A percentile compares a stretch with the other conserved stretches of the same genome.
Evolutionary conservation across 2,329 filamentous ascomycete genomes (phyloP).

Genomic region (Fusarium globosum): DNA sequence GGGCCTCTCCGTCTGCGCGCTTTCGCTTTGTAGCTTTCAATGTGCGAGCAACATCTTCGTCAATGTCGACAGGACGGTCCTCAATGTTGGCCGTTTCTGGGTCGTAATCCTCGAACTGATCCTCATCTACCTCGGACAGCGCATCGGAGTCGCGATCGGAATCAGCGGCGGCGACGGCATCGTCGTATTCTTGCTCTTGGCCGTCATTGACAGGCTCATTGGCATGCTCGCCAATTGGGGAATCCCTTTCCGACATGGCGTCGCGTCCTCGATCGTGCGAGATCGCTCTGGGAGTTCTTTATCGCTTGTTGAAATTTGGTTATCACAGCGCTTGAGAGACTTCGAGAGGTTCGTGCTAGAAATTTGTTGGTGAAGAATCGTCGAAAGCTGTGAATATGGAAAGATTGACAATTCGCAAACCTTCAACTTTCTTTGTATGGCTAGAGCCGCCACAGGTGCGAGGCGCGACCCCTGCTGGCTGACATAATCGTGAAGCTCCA

Average conservation of each 20-base stretch:
- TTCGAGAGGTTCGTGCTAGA: too few species aligned
- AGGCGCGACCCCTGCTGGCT: conserved; percentile 40
- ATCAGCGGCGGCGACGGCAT: conserved; percentile 50
- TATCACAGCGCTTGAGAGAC: neutral
- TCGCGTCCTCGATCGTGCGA: conserved; percentile 25
- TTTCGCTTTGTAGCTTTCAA: conserved; percentile 74
- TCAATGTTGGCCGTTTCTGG: conserved; percentile 71
- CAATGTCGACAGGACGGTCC: conserved; percentile 73
- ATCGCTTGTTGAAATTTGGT: neutral
- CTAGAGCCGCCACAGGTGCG: conserved; percentile 34
- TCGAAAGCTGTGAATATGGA: conserved; percentile 4
- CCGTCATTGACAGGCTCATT: conserved; percentile 55
- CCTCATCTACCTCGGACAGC: conserved; percentile 76
- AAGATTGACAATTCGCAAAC: conserved; percentile 27
- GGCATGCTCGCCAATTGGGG: conserved; percentile 53
- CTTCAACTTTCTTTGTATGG: conserved; percentile 41
- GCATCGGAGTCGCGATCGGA: conserved; percentile 69
- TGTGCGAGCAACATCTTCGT: conserved; percentile 72
- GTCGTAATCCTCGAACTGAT: conserved; percentile 77
- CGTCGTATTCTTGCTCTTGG: conserved; percentile 51
- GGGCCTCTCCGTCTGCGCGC: conserved; percentile 70
- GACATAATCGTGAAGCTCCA: conserved; percentile 44
- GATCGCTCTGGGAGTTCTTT: neutral
- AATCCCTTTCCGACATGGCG: conserved; percentile 61
- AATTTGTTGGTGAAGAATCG: neutral